Evolutionary conservation across 371 early-diverging fungal genomes (phyloP).

Genomic region (Actinomucor elegans): DNA sequence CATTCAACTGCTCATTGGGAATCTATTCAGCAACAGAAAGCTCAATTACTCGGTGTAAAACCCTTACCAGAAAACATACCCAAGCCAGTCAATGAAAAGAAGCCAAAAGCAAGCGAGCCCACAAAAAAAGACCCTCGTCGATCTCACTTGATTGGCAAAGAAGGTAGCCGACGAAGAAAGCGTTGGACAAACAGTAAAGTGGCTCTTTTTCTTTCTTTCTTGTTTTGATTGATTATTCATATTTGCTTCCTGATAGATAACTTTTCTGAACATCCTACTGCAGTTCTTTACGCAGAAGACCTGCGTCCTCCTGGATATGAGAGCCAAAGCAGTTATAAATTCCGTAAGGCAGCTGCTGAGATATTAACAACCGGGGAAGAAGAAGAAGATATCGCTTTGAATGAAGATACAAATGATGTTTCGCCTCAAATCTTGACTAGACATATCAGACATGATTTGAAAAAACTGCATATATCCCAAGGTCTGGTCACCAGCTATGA

Average conservation of each 20-base stretch:
- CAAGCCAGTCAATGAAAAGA: not conserved
- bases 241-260: slow-evolving; percentile 17
- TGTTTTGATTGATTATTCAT: not conserved
- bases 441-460: slow-evolving; percentile 21
- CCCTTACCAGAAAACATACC: not conserved
- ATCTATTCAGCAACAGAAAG: slow-evolving; percentile 11
- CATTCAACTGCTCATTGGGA: slow-evolving; percentile 26
- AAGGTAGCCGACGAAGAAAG: slow-evolving; percentile 33
- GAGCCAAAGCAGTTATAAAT: not conserved
- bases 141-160: slow-evolving; percentile 29
- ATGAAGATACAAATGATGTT: not conserved
- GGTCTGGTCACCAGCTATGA: slow-evolving; percentile 28
- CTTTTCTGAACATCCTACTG: slow-evolving; percentile 36
- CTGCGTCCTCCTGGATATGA: slow-evolving; percentile 34
- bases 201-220: not conserved
- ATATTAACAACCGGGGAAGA: not conserved
- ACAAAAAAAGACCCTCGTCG: slow-evolving; percentile 5
- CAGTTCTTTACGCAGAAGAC: slow-evolving; percentile 36
- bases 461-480: slow-evolving; percentile 30
- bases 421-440: slow-evolving; percentile 10
- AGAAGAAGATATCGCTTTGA: not conserved
- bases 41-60: slow-evolving; percentile 2
- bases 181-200: slow-evolving; percentile 38
- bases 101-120: not conserved
- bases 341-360: not conserved